phyloP scores from a whole-genome alignment of 768 basidiomycete species.

The Psilocybe cubensis region DNA sequence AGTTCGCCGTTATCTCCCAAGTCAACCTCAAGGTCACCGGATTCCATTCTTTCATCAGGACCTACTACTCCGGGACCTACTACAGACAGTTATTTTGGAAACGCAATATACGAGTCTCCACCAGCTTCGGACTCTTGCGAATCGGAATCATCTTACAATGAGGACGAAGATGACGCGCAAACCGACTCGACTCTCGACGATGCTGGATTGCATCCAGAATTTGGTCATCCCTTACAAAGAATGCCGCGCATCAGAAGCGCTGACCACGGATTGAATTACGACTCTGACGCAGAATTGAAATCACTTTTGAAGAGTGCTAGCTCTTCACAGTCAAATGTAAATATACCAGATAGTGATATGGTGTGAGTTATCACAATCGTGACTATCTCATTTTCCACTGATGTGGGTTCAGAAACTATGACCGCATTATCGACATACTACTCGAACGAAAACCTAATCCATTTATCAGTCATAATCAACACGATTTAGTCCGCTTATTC shows the following conservation, averaged over 20 bases:
- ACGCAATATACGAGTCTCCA: constrained; percentile 26
- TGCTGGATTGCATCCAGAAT: constrained; percentile 17
- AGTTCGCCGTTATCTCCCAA: neutral
- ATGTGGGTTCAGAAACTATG: constrained; percentile 14
- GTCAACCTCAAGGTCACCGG: neutral
- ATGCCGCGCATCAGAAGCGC: constrained; percentile 33
- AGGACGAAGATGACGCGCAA: constrained; percentile 20
- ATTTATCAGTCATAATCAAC: constrained; percentile 16
- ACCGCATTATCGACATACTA: constrained; percentile 25
- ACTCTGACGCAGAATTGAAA: constrained; percentile 21
- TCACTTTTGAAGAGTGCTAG: constrained; percentile 20
- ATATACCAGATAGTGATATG: constrained; percentile 15
- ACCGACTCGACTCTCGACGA: constrained; percentile 39
- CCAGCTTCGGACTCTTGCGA: constrained; percentile 15
- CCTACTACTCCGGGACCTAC: neutral
- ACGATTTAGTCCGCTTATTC: constrained; percentile 22
- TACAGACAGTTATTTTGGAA: constrained; percentile 16
- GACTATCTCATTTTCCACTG: neutral
- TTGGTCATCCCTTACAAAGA: constrained; percentile 39
- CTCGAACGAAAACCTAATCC: constrained; percentile 22
- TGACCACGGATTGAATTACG: constrained; percentile 24
- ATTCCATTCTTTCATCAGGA: neutral
- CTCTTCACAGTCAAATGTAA: constrained; percentile 22
- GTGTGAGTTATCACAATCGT: constrained; percentile 7
- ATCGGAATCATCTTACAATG: neutral